Evolutionary conservation across 345 rosid species (phyloP).

Genomic region (Pugionium cornutum): DNA sequence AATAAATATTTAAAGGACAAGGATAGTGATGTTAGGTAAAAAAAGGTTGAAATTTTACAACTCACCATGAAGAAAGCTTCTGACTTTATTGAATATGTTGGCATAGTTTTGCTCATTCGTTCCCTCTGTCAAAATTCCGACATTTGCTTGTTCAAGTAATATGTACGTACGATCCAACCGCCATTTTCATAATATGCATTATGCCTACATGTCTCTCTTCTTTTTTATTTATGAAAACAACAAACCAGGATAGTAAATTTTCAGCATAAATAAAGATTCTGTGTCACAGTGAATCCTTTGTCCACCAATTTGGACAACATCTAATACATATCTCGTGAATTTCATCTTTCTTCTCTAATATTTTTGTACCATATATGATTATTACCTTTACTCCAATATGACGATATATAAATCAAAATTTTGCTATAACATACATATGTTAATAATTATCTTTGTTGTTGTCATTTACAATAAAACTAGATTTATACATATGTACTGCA

Average conservation of each 20-base stretch:
- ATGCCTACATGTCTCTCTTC: constrained; percentile 35
- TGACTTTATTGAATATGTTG: constrained; percentile 35
- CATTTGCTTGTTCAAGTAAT: constrained; percentile 41
- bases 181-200: constrained; percentile 34
- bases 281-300: constrained; percentile 34
- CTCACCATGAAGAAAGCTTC: constrained; percentile 20
- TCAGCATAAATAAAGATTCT: constrained; percentile 19
- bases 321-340: constrained; percentile 40
- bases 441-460: no score
- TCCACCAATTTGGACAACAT: constrained; percentile 35
- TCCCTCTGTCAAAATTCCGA: constrained; percentile 38
- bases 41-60: constrained; percentile 21
- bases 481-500: no score
- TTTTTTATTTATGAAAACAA: constrained; percentile 11
- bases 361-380: constrained; percentile 26
- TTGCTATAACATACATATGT: neutral
- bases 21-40: constrained; percentile 29
- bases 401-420: constrained; percentile 21
- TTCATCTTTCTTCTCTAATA: constrained; percentile 27
- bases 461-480: no score
- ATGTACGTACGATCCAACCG: constrained; percentile 42
- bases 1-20: constrained; percentile 31
- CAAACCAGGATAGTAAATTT: neutral
- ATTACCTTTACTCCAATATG: constrained; percentile 35
- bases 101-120: constrained; percentile 35